phyloP scores from a whole-genome alignment of 208 protist species.

The Wallacemonas sp. region DNA sequence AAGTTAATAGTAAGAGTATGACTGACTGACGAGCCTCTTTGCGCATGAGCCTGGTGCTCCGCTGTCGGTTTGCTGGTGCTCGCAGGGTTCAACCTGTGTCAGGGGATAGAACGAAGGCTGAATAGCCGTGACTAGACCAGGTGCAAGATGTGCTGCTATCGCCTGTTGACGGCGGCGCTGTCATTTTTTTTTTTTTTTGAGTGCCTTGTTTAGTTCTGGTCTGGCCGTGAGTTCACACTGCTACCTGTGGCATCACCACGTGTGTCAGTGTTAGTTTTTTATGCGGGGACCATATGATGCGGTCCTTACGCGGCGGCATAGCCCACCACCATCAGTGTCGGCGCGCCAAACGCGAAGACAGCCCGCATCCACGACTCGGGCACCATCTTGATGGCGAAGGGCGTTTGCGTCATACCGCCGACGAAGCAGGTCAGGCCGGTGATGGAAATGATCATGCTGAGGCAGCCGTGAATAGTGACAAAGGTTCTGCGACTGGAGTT shows the following conservation, averaged over 20 bases:
- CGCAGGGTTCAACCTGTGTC: no score
- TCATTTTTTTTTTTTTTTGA: conserved; percentile 5
- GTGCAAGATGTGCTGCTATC: not conserved
- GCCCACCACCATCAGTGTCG: conserved; percentile 10
- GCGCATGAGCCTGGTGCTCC: no score
- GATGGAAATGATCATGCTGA: conserved; percentile 22
- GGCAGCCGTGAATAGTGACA: conserved; percentile 20
- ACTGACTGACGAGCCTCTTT: no score
- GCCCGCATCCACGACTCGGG: conserved; percentile 19
- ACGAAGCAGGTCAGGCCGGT: conserved; percentile 27
- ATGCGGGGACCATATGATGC: no score
- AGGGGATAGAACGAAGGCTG: no score
- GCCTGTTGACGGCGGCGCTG: not conserved
- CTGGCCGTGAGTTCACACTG: conserved; percentile 6
- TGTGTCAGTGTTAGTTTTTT: no score
- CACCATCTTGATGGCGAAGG: conserved; percentile 25
- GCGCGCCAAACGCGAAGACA: conserved; percentile 2
- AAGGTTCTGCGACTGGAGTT: conserved; percentile 1
- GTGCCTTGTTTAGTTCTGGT: not conserved
- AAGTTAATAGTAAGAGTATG: not conserved
- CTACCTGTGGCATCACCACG: no score
- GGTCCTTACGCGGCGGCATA: not conserved
- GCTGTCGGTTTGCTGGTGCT: no score
- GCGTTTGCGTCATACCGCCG: conserved; percentile 29
- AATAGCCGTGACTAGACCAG: no score